phyloP scores from a whole-genome alignment of 73 alveolate genomes.

The Paramecium caudatum region DNA sequence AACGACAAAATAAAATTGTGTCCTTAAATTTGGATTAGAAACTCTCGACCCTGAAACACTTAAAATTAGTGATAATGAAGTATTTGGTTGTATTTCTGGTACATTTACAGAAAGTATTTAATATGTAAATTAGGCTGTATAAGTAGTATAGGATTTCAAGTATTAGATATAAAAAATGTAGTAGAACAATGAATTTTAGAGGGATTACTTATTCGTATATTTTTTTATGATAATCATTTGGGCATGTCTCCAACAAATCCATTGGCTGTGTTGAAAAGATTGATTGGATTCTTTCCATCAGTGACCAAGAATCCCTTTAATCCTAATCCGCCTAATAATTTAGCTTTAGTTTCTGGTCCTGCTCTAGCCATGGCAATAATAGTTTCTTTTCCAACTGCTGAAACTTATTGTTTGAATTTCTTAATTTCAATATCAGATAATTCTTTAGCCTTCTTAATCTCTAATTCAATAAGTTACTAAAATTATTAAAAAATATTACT shows the following conservation, averaged over 20 bases:
- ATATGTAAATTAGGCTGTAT: neutral
- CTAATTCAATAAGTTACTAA: constrained; percentile 81
- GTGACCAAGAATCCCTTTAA: constrained; percentile 88
- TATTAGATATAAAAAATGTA: neutral
- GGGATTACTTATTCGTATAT: no score
- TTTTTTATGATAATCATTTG: no score
- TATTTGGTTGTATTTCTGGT: neutral
- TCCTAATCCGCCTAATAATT: constrained; percentile 85
- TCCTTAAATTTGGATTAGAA: constrained; percentile 8
- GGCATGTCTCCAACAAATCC: constrained; percentile 80
- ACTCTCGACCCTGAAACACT: neutral
- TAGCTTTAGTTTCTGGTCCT: constrained; percentile 93
- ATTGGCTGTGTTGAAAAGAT: constrained; percentile 85
- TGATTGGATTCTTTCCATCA: constrained; percentile 89
- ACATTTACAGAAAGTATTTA: neutral
- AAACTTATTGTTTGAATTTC: constrained; percentile 84
- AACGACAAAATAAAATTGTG: constrained; percentile 3
- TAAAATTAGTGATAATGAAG: neutral
- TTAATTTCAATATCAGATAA: constrained; percentile 83
- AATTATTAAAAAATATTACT: neutral
- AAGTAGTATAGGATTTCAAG: neutral
- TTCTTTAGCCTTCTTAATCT: constrained; percentile 80
- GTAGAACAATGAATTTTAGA: neutral
- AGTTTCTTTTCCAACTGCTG: constrained; percentile 86
- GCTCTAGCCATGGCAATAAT: constrained; percentile 88